Evolutionary conservation across 2,329 filamentous ascomycete species (phyloP).

Genomic region (Rhynchosporium secalis): DNA sequence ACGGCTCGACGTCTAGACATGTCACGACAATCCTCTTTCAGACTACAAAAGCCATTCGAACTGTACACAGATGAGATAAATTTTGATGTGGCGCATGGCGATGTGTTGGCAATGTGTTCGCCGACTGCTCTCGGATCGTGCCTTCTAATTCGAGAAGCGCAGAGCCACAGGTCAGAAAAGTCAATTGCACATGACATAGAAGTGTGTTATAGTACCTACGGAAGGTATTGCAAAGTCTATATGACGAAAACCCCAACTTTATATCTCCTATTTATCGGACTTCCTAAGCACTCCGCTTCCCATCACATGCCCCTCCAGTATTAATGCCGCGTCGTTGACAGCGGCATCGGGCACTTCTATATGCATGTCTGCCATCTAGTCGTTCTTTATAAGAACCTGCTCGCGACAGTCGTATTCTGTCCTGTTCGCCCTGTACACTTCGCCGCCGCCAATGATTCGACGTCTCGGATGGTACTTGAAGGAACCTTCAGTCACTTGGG

Average conservation of each 20-base stretch:
- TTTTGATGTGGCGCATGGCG: neutral
- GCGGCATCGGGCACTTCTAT: neutral
- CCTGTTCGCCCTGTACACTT: neutral
- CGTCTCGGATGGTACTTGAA: neutral
- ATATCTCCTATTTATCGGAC: neutral
- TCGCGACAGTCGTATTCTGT: neutral
- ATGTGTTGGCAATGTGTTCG: constrained; percentile 4
- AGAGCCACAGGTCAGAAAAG: neutral
- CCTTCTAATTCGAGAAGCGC: constrained; percentile 4
- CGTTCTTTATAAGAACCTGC: neutral
- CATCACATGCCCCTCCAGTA: constrained; percentile 1
- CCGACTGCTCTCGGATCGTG: neutral
- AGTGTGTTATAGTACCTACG: neutral
- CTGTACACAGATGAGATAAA: neutral
- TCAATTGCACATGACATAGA: neutral
- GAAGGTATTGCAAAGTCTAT: neutral
- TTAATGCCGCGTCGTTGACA: neutral
- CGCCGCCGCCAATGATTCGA: neutral
- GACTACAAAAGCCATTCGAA: neutral
- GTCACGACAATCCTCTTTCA: neutral
- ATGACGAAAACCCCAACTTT: neutral
- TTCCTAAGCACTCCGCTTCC: neutral
- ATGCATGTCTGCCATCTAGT: neutral
- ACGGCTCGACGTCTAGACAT: neutral
- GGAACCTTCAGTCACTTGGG: neutral